Percentiles rank a stretch among this genome's conserved stretches.
These are phyloP conservation scores for Rhododendron simsii DNA, from an alignment of 148 eudicot species.

Conservation along the genomic window DNA sequence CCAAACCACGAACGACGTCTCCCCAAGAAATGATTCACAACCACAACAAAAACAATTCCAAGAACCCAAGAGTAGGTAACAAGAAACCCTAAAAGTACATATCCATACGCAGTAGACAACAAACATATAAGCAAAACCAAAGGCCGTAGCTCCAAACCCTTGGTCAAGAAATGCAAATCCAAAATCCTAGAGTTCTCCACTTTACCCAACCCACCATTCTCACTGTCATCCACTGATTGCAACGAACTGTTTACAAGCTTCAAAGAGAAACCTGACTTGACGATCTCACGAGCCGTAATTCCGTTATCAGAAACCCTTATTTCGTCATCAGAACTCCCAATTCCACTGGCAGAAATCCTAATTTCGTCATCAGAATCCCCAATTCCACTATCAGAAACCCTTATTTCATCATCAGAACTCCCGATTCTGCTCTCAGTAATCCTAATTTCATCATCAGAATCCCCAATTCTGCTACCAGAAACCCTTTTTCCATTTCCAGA, in stretches of 20 bases:
- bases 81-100: conserved; percentile 69
- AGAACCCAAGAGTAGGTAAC: conserved; percentile 77
- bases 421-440: background rate
- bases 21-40: conserved; percentile 58
- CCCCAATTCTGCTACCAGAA: background rate
- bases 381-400: conserved; percentile 2
- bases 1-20: conserved; percentile 36
- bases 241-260: conserved; percentile 1
- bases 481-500: no score
- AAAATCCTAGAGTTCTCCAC: conserved; percentile 18
- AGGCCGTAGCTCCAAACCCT: conserved; percentile 65
- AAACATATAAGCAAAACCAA: conserved; percentile 55
- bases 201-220: conserved; percentile 5
- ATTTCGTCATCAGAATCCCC: background rate
- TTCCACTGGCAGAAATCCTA: background rate
- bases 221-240: background rate
- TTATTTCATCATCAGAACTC: conserved; percentile 4
- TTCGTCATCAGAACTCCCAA: conserved; percentile 4
- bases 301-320: background rate
- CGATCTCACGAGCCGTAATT: conserved; percentile 14
- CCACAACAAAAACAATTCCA: conserved; percentile 65
- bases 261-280: conserved; percentile 28
- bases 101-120: conserved; percentile 68
- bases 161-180: conserved; percentile 51
- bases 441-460: conserved; percentile 33